phyloP scores from a whole-genome alignment of 2,329 filamentous ascomycete genomes.

The Aspergillus fructus region DNA sequence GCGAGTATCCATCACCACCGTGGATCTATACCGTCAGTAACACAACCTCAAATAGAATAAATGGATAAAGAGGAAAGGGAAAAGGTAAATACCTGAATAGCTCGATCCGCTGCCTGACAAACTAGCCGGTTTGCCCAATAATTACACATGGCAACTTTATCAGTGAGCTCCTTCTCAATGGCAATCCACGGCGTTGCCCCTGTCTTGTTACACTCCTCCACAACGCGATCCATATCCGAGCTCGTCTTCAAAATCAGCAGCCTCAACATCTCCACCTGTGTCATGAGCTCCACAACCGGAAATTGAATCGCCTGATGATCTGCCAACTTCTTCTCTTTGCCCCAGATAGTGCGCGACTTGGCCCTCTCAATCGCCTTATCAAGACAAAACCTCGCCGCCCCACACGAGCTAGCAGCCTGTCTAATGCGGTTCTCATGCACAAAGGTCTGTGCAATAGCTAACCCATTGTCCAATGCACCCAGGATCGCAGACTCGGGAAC shows the following conservation, averaged over 20 bases:
- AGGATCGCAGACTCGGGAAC: conserved; percentile 55
- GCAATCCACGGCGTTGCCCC: conserved; percentile 41
- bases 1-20: conserved; percentile 59
- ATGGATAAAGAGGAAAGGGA: background rate
- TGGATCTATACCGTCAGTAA: conserved; percentile 38
- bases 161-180: conserved; percentile 59
- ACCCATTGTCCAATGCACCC: conserved; percentile 53
- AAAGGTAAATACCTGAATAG: conserved; percentile 52
- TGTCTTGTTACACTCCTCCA: conserved; percentile 30
- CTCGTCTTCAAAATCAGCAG: conserved; percentile 63
- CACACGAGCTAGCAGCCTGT: conserved; percentile 56
- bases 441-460: conserved; percentile 64
- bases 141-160: conserved; percentile 66
- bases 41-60: background rate
- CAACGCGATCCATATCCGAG: conserved; percentile 57
- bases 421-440: conserved; percentile 66
- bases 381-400: conserved; percentile 59
- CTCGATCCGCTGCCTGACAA: conserved; percentile 60
- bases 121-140: conserved; percentile 64
- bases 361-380: conserved; percentile 59
- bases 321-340: conserved; percentile 22
- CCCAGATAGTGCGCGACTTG: conserved; percentile 45
- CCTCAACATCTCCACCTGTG: conserved; percentile 62
- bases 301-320: conserved; percentile 65
- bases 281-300: conserved; percentile 61